Evolutionary conservation across 768 basidiomycete genomes (phyloP).

Genomic region (Russula olivacea): DNA sequence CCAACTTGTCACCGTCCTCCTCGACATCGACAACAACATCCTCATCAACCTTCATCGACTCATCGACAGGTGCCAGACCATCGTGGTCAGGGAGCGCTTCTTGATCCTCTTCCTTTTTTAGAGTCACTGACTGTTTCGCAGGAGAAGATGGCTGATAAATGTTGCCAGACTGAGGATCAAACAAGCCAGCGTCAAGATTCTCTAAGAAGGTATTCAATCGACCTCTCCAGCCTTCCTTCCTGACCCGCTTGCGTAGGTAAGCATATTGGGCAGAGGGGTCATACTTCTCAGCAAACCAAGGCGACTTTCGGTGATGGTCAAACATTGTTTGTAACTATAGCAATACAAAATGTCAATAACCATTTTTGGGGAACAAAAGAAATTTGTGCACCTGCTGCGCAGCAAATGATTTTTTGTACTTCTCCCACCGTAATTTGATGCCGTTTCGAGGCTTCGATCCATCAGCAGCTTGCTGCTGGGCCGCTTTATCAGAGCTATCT

Average conservation of each 20-base stretch:
- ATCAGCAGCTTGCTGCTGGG: constrained; percentile 77
- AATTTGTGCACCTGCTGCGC: constrained; percentile 68
- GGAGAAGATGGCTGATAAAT: constrained; percentile 46
- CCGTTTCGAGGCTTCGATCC: constrained; percentile 80
- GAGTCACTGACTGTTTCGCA: constrained; percentile 43
- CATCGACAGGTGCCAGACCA: constrained; percentile 40
- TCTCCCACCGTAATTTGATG: constrained; percentile 82
- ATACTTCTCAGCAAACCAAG: constrained; percentile 97
- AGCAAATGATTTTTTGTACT: constrained; percentile 88
- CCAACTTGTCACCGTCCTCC: constrained; percentile 62
- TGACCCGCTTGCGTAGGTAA: constrained; percentile 67
- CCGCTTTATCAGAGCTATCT: constrained; percentile 77
- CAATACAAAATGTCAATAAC: constrained; percentile 12
- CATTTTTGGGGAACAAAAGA: constrained; percentile 1
- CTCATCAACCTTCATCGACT: constrained; percentile 71
- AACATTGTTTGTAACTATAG: constrained; percentile 87
- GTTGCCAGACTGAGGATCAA: constrained; percentile 70
- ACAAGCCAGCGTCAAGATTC: constrained; percentile 80
- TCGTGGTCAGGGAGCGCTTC: constrained; percentile 23
- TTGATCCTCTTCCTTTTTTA: constrained; percentile 40
- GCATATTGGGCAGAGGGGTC: constrained; percentile 68
- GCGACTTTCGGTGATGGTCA: constrained; percentile 90
- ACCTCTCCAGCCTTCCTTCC: constrained; percentile 81
- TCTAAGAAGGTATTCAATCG: constrained; percentile 64
- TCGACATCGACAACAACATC: constrained; percentile 67